Conservation (phyloP, 1,284 basidiomycete species). For the Laetiporus sulphureus region DNA sequence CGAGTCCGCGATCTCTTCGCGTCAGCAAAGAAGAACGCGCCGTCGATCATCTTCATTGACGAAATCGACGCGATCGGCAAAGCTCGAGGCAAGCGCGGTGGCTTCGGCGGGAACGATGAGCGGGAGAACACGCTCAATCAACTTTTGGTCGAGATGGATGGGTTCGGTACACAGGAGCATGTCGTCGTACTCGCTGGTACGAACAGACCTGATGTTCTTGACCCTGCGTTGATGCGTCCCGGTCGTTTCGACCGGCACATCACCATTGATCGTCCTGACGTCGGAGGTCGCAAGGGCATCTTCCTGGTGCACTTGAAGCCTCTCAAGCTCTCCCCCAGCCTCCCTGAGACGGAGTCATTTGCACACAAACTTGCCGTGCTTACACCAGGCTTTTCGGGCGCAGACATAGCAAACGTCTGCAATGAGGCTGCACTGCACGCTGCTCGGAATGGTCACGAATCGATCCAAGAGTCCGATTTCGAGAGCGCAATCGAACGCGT, state of each 20-base stretch:
- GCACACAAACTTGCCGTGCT: conserved; percentile 93
- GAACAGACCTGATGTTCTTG: conserved; percentile 94
- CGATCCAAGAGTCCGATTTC: conserved; percentile 83
- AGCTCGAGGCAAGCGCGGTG: conserved; percentile 83
- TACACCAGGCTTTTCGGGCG: conserved; percentile 97
- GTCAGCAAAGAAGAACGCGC: conserved; percentile 95
- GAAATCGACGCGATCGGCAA: conserved; percentile 99
- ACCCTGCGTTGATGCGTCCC: conserved; percentile 91
- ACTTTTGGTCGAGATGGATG: conserved; percentile 98
- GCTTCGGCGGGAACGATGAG: conserved; percentile 95
- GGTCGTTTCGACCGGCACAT: conserved; percentile 98
- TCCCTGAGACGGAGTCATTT: conserved; percentile 56
- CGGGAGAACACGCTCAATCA: conserved; percentile 98
- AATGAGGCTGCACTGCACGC: conserved; percentile 97
- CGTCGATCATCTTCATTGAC: conserved; percentile 97
- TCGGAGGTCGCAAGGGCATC: conserved; percentile 90
- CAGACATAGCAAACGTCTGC: conserved; percentile 98
- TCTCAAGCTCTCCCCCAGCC: conserved; percentile 59
- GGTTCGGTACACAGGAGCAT: conserved; percentile 93
- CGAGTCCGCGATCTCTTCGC: conserved; percentile 97
- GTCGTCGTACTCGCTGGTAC: conserved; percentile 97
- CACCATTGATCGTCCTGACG: conserved; percentile 92
- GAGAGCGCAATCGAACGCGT: conserved; percentile 98
- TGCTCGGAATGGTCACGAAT: conserved; percentile 78
- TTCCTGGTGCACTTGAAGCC: conserved; percentile 92